Evolutionary conservation across 495 filamentous ascomycete genomes (phyloP).

Genomic region (Podospora didyma): DNA sequence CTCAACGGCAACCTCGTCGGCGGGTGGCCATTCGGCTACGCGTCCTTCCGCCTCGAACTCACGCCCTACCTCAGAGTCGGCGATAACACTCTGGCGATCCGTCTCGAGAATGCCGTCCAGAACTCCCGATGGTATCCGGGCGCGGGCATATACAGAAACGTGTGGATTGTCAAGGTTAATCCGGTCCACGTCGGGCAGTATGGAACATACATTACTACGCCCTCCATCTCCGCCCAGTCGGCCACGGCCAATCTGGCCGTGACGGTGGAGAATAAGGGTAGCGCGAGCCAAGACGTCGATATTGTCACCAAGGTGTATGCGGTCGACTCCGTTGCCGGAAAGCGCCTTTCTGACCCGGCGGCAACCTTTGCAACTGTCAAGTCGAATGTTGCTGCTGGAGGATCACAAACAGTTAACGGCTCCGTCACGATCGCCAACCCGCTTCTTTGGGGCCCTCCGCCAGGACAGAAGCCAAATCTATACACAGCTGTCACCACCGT

Average conservation of each 20-base stretch:
- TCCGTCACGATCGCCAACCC: constrained; percentile 35
- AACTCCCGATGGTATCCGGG: constrained; percentile 51
- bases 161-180: constrained; percentile 45
- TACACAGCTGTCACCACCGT: constrained; percentile 42
- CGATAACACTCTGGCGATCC: constrained; percentile 44
- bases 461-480: constrained; percentile 38
- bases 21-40: constrained; percentile 50
- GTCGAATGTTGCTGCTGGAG: constrained; percentile 23
- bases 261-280: constrained; percentile 35
- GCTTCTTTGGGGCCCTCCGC: constrained; percentile 43
- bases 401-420: constrained; percentile 27
- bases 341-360: constrained; percentile 12
- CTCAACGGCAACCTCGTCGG: constrained; percentile 47
- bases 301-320: constrained; percentile 28
- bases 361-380: constrained; percentile 20
- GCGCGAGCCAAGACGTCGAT: constrained; percentile 17
- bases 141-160: constrained; percentile 47
- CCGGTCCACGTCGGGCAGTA: constrained; percentile 40
- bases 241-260: constrained; percentile 38
- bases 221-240: constrained; percentile 31
- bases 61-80: constrained; percentile 38
- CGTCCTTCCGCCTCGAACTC: constrained; percentile 46
- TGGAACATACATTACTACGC: constrained; percentile 43
- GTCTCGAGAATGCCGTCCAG: constrained; percentile 42
- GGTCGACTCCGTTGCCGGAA: constrained; percentile 19